These are phyloP conservation scores for Rhizopus microsporus DNA, from an alignment of 371 early-diverging fungal species.

Conservation along the genomic window DNA sequence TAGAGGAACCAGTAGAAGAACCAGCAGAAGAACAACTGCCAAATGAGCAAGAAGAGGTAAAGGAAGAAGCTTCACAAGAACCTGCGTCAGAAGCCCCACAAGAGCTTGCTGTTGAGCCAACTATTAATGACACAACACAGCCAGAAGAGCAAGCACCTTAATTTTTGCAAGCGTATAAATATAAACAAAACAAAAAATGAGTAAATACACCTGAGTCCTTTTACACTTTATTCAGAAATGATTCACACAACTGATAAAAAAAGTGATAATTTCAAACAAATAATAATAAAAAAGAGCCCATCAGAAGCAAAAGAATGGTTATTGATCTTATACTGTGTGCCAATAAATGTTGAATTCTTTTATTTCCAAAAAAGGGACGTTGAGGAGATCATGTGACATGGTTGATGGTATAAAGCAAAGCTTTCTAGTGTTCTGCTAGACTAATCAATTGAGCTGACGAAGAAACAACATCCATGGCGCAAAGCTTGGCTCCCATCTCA, in stretches of 20 bases:
- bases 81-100: neutral
- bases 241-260: too few species aligned
- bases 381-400: neutral
- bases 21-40: too few species aligned
- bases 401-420: slow-evolving; percentile 12
- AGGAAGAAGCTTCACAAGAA: neutral
- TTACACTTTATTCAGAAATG: neutral
- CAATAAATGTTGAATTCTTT: too few species aligned
- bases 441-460: slow-evolving; percentile 45
- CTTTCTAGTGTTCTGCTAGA: slow-evolving; percentile 21
- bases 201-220: slow-evolving; percentile 6
- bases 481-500: slow-evolving; percentile 26
- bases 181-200: slow-evolving; percentile 3
- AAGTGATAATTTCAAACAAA: too few species aligned
- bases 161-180: slow-evolving; percentile 1
- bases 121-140: neutral
- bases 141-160: neutral
- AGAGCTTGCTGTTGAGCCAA: neutral
- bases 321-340: too few species aligned
- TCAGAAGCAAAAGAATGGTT: too few species aligned
- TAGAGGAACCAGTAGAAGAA: too few species aligned
- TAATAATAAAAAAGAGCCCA: too few species aligned
- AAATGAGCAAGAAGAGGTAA: neutral
- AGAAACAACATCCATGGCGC: slow-evolving; percentile 35
- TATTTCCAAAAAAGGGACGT: too few species aligned